phyloP scores from a whole-genome alignment of 257 asterid species.

The Gynochthodes officinalis region DNA sequence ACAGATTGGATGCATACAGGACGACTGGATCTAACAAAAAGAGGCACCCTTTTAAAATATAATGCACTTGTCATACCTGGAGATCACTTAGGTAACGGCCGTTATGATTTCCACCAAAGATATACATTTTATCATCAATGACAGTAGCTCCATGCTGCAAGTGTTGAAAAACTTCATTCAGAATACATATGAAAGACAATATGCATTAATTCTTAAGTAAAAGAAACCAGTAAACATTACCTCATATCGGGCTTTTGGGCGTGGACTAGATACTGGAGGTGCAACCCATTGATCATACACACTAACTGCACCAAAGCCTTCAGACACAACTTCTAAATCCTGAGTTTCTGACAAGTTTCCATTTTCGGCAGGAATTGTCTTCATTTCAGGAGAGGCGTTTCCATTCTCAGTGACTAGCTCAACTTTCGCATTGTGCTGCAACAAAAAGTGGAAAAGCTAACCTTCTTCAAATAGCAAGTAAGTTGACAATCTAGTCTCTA shows the following conservation, averaged over 20 bases:
- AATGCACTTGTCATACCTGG: constrained; percentile 58
- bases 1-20: background rate
- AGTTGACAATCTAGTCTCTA: background rate
- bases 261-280: constrained; percentile 70
- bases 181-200: background rate
- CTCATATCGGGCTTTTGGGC: constrained; percentile 83
- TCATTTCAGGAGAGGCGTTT: constrained; percentile 41
- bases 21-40: constrained; percentile 18
- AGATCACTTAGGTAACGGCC: constrained; percentile 95
- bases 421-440: constrained; percentile 55
- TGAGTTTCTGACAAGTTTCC: constrained; percentile 60
- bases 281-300: constrained; percentile 89
- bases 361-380: constrained; percentile 68
- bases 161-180: constrained; percentile 22
- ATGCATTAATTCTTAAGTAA: constrained; percentile 11
- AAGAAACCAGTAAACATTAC: constrained; percentile 30
- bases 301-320: constrained; percentile 56
- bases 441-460: constrained; percentile 15
- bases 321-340: constrained; percentile 75
- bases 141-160: constrained; percentile 93
- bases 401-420: constrained; percentile 59
- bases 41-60: constrained; percentile 1
- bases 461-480: background rate
- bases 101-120: constrained; percentile 93
- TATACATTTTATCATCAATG: constrained; percentile 82